Evolutionary conservation across 805 yeast genomes (phyloP).

Genomic region (Maudiozyma turicensis): DNA sequence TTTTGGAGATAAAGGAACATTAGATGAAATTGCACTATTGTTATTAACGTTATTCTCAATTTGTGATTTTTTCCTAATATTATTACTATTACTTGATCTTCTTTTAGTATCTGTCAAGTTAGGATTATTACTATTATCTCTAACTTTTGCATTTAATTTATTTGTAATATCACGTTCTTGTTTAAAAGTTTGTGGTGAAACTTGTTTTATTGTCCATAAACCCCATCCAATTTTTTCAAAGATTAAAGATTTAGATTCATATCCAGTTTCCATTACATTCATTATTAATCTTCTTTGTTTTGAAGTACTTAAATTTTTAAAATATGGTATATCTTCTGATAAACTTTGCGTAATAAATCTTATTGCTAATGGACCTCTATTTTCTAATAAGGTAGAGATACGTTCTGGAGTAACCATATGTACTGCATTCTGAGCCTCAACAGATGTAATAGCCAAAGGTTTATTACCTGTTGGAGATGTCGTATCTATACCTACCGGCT

Average conservation of each 20-base stretch:
- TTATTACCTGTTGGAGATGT: background rate
- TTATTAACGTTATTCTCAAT: background rate
- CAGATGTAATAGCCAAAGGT: conserved; percentile 1
- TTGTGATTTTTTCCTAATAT: conserved; percentile 14
- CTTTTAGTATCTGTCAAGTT: conserved; percentile 9
- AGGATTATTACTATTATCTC: conserved; percentile 25
- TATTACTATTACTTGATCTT: conserved; percentile 18
- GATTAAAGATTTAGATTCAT: conserved; percentile 41
- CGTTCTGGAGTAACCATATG: conserved; percentile 5
- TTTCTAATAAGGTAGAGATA: background rate
- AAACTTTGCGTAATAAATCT: conserved; percentile 79
- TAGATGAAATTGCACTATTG: background rate
- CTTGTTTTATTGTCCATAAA: conserved; percentile 70
- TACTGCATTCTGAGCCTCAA: conserved; percentile 5
- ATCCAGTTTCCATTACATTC: conserved; percentile 75
- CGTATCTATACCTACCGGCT: too few relatives aligned
- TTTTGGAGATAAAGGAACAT: background rate
- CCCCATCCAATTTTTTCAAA: conserved; percentile 98
- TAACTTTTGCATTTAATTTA: conserved; percentile 33
- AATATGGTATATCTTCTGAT: conserved; percentile 64
- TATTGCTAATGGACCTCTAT: conserved; percentile 81
- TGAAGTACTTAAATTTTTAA: conserved; percentile 69
- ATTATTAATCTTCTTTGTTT: conserved; percentile 86
- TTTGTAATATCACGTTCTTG: conserved; percentile 34
- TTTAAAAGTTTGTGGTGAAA: conserved; percentile 25